Conservation (phyloP, 495 filamentous ascomycete genomes). For the Sordaria brevicollis region DNA sequence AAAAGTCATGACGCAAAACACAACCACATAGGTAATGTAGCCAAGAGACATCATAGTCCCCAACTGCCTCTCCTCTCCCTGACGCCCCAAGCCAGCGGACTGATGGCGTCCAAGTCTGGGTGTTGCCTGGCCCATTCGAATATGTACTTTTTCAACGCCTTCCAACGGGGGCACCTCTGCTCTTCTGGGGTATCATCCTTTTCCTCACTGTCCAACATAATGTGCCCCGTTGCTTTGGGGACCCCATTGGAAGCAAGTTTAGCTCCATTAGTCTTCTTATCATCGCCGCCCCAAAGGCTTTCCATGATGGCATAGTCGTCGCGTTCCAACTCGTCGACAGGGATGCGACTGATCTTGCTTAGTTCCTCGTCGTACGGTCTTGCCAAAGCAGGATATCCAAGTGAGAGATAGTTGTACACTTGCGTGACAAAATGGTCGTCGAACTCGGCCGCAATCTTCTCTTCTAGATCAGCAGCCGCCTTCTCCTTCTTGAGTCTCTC, state of each 20-base stretch:
- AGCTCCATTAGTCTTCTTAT: conserved; percentile 3
- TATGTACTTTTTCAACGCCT: conserved; percentile 70
- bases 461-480: conserved; percentile 37
- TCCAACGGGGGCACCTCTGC: conserved; percentile 55
- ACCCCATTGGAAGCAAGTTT: conserved; percentile 25
- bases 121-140: conserved; percentile 77
- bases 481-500: conserved; percentile 38
- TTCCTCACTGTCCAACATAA: conserved; percentile 29
- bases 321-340: conserved; percentile 51
- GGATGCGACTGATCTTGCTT: conserved; percentile 60
- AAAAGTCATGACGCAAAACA: background rate
- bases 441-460: conserved; percentile 55
- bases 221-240: conserved; percentile 20
- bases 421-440: conserved; percentile 81
- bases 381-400: conserved; percentile 79
- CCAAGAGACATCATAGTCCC: conserved; percentile 46
- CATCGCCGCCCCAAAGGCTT: conserved; percentile 42
- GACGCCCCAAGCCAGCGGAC: conserved; percentile 58
- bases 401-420: conserved; percentile 89
- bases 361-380: conserved; percentile 75
- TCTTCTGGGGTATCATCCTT: conserved; percentile 25
- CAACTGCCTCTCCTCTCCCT: conserved; percentile 69
- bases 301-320: conserved; percentile 58
- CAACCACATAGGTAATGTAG: background rate
- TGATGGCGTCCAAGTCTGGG: conserved; percentile 47